phyloP scores from a whole-genome alignment of 495 filamentous ascomycete genomes.

The Tuber borchii region DNA sequence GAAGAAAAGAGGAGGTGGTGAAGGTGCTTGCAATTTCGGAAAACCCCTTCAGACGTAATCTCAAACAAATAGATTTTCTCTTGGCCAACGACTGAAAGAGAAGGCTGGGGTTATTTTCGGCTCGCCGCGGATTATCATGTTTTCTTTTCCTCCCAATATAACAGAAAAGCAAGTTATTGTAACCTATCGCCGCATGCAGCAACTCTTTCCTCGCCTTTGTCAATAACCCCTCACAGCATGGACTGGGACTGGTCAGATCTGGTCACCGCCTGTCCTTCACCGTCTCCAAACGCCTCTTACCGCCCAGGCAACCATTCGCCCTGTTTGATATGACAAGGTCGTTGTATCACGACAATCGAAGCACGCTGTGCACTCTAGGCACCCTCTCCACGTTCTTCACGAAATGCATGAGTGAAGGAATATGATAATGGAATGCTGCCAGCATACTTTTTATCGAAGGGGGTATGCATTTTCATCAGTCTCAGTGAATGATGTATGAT shows the following conservation, averaged over 20 bases:
- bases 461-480: not conserved
- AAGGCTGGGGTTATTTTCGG: constrained; percentile 1
- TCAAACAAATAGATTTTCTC: constrained; percentile 1
- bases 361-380: not conserved
- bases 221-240: not conserved
- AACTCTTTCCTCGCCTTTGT: not conserved
- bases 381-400: not conserved
- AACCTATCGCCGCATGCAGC: not conserved
- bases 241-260: not conserved
- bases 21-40: constrained; percentile 1
- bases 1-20: constrained; percentile 22
- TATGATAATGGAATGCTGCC: not conserved
- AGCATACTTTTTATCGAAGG: not conserved
- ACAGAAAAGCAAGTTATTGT: constrained; percentile 1
- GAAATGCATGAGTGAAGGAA: not conserved
- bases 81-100: constrained; percentile 1
- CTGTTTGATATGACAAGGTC: not conserved
- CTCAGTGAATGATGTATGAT: not conserved
- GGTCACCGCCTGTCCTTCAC: not conserved
- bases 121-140: not conserved
- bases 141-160: not conserved
- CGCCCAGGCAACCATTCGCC: constrained; percentile 1
- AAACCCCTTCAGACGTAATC: constrained; percentile 3
- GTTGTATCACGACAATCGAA: not conserved
- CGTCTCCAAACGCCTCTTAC: not conserved